Evolutionary conservation across 2,329 filamentous ascomycete genomes (phyloP).

Genomic region (Ophiostoma novo-ulmi): DNA sequence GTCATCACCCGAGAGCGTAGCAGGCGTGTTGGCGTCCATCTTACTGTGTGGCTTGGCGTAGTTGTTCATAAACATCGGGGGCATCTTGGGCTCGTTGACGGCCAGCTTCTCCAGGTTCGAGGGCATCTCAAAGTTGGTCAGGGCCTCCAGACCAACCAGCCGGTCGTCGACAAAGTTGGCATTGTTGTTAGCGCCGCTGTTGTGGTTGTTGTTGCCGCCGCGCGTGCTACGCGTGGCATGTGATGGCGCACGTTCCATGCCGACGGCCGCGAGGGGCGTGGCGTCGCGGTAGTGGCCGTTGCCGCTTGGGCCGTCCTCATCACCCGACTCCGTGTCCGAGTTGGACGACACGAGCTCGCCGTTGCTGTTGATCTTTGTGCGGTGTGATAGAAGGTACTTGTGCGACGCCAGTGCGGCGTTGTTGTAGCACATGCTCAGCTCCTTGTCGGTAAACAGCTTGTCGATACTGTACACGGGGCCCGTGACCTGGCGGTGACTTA

Average conservation of each 20-base stretch:
- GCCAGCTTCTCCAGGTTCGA: slow-evolving; percentile 54
- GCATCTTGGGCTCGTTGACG: slow-evolving; percentile 54
- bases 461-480: slow-evolving; percentile 61
- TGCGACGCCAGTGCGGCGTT: slow-evolving; percentile 57
- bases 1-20: slow-evolving; percentile 47
- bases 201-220: slow-evolving; percentile 41
- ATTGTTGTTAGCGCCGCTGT: slow-evolving; percentile 36
- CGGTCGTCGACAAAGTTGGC: slow-evolving; percentile 53
- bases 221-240: slow-evolving; percentile 61
- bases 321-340: slow-evolving; percentile 51
- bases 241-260: slow-evolving; percentile 60
- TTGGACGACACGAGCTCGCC: slow-evolving; percentile 47
- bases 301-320: slow-evolving; percentile 43
- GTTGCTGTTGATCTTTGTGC: slow-evolving; percentile 45
- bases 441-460: slow-evolving; percentile 66
- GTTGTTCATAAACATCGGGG: slow-evolving; percentile 51
- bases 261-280: slow-evolving; percentile 35
- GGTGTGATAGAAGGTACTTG: slow-evolving; percentile 56
- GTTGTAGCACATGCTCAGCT: slow-evolving; percentile 62
- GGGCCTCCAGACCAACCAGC: slow-evolving; percentile 54
- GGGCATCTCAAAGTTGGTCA: slow-evolving; percentile 55
- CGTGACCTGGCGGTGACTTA: slow-evolving; percentile 51
- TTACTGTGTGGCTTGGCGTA: slow-evolving; percentile 55
- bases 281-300: slow-evolving; percentile 42
- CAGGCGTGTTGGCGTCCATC: slow-evolving; percentile 53